Evolutionary conservation across 1,284 basidiomycete genomes (phyloP).

Genomic region (Marasmius sp.): DNA sequence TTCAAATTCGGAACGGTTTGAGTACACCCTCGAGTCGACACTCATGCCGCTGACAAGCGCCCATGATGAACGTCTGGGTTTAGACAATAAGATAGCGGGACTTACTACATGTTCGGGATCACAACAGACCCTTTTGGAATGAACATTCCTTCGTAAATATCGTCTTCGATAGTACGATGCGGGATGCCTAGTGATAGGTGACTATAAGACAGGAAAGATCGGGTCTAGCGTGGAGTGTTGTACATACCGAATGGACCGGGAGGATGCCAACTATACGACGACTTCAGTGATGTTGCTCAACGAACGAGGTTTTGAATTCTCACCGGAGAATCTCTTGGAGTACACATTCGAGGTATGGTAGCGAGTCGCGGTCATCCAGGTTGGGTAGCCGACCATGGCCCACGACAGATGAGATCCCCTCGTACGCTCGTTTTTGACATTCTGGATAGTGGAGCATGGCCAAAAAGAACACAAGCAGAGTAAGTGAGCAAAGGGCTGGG

Average conservation of each 20-base stretch:
- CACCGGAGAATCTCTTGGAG: neutral
- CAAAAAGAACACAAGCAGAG: neutral
- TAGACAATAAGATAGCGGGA: neutral
- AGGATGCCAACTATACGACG: neutral
- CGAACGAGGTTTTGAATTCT: neutral
- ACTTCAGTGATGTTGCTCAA: too few species aligned
- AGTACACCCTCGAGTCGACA: neutral
- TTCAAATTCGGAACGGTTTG: neutral
- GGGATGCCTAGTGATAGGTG: neutral
- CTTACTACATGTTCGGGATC: neutral
- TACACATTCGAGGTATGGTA: slow-evolving; percentile 3
- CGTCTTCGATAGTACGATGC: neutral
- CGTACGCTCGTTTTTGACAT: neutral
- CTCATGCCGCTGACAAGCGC: neutral
- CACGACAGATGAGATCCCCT: neutral
- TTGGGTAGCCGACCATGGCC: neutral
- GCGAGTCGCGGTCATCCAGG: neutral
- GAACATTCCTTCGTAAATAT: neutral
- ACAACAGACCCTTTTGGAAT: neutral
- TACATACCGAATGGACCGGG: neutral
- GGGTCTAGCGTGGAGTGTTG: neutral
- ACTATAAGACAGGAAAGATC: neutral
- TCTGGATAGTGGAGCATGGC: neutral
- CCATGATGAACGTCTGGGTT: neutral
- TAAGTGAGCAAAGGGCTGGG: neutral